phyloP scores from a whole-genome alignment of 2,329 filamentous ascomycete species.

The Epichloe baconii region DNA sequence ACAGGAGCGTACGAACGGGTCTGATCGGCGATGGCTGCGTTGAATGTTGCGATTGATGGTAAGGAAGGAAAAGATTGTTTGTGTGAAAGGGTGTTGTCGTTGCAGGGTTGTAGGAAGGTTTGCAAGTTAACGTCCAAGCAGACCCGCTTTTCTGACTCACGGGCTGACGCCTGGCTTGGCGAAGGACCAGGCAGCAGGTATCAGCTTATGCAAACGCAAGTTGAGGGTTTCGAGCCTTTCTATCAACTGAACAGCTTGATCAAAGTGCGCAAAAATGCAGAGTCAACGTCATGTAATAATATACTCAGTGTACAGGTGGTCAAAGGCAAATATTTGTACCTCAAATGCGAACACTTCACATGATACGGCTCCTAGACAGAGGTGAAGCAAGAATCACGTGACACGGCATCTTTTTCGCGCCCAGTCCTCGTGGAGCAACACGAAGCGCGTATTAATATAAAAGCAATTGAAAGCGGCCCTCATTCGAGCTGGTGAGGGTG shows the following conservation, averaged over 20 bases:
- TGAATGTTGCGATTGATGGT: not conserved
- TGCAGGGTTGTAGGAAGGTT: not conserved
- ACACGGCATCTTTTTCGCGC: constrained; percentile 19
- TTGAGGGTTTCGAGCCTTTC: too few relatives aligned
- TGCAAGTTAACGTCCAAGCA: constrained; percentile 12
- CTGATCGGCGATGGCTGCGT: not conserved
- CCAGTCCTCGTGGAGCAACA: not conserved
- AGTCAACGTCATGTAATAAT: too few relatives aligned
- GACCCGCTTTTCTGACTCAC: constrained; percentile 1
- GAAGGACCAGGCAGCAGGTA: not conserved
- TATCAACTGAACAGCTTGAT: not conserved
- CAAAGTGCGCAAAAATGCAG: too few relatives aligned
- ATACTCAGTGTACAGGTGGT: too few relatives aligned
- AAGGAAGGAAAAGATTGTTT: not conserved
- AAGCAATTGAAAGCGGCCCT: constrained; percentile 1
- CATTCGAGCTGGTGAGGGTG: not conserved
- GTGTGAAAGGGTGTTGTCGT: not conserved
- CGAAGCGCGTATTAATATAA: constrained; percentile 5
- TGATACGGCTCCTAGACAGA: too few relatives aligned
- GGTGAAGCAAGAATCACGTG: constrained; percentile 11
- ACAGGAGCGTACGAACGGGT: not conserved
- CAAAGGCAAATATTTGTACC: too few relatives aligned
- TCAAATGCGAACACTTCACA: too few relatives aligned
- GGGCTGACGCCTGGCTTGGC: not conserved
- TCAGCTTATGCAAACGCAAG: not conserved